Base-by-base conservation (phyloP, 1,284 basidiomycete species). In the Naganishia albida region DNA sequence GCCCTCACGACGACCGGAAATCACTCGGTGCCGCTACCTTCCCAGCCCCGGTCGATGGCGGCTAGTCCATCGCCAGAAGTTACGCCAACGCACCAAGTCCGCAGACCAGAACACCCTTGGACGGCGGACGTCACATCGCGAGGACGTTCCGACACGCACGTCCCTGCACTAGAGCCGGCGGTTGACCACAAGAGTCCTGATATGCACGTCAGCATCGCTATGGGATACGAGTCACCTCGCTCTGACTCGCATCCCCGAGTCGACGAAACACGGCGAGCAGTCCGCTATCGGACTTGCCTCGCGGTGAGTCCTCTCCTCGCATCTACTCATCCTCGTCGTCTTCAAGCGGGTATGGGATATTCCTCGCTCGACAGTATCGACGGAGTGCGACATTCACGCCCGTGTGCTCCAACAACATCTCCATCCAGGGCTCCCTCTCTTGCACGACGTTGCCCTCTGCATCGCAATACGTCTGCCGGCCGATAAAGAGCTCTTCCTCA, bases 341-440 rank as follows among this genome's bases (percentile, higher is more conserved):
- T 3, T 6, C 46, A 23, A 6, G 18, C 46, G 46, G 46, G 52
- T 54, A 54, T 38, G 18, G 20, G 4, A 42, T 7, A 1, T 20
- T 20, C 52, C n/a, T 23, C 25, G 39, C 52, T 16, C 38, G 6
- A n/a, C 43, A 57, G 28, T 48, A 34, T 20, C 54, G 42, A 16
- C 18, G 15, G 30, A 44, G n/a, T 23, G 8, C 46, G 15, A 25
- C 20, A 48, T 12, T 48, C 46, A 57, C n/a, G 13, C 55, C 43
- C 6, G 26, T 30, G 26, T 48, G 7, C 43, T 34, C 25, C 43
- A 8, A 80, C 40, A 87, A 81, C 71, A 85, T 81, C 55, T 82
- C 81, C 75, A 89, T 78, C 85, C 87, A 87, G 39, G 85, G 86
- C 16, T 77, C 76, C 44, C 78, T 72, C 23, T 1, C 1, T 16